Evolutionary conservation across 2,329 filamentous ascomycete species (phyloP).

Genomic region (Fonsecaea pugnacius): DNA sequence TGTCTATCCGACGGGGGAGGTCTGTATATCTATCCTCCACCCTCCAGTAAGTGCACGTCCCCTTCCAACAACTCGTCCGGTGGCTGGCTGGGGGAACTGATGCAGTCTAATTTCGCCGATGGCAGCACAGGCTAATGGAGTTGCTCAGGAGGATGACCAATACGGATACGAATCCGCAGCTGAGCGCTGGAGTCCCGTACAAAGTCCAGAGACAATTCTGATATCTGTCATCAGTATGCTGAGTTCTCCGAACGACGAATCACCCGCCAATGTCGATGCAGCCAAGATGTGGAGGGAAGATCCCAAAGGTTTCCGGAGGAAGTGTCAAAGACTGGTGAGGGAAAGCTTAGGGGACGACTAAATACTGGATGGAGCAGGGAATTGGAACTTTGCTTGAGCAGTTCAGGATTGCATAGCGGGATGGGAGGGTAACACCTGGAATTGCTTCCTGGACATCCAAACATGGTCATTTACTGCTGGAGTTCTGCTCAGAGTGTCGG

Average conservation of each 20-base stretch:
- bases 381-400: neutral
- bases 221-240: constrained; percentile 91
- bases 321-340: constrained; percentile 76
- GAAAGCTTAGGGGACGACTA: constrained; percentile 77
- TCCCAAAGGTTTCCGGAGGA: constrained; percentile 73
- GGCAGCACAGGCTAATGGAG: neutral
- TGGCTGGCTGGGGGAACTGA: neutral
- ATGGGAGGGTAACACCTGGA: neutral
- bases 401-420: neutral
- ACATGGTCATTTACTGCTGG: neutral
- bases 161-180: constrained; percentile 89
- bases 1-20: constrained; percentile 74
- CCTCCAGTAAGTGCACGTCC: constrained; percentile 59
- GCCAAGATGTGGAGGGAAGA: constrained; percentile 86
- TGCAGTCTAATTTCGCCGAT: neutral
- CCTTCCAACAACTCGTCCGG: neutral
- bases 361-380: neutral
- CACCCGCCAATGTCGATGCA: constrained; percentile 91
- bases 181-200: constrained; percentile 93
- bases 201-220: constrained; percentile 92
- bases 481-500: neutral
- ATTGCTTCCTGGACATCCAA: neutral
- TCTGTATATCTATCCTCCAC: constrained; percentile 97
- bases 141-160: constrained; percentile 72
- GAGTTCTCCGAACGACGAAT: constrained; percentile 91